These are phyloP conservation scores for Neurospora crassa DNA, from an alignment of 2,329 filamentous ascomycete species.

Conservation along the genomic window DNA sequence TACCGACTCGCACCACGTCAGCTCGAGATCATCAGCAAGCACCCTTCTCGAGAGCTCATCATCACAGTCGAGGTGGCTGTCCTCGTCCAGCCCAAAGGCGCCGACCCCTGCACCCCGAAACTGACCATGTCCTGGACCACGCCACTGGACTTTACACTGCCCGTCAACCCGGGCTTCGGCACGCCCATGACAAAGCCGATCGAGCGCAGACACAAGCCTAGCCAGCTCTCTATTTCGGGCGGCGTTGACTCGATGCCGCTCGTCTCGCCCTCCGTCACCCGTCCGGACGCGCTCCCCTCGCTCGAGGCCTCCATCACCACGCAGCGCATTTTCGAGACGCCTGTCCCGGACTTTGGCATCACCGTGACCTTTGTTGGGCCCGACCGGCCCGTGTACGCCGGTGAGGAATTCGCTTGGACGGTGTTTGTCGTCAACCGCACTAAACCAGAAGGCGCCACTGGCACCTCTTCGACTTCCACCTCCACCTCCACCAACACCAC, in stretches of 20 bases:
- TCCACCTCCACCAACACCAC: slow-evolving; percentile 22
- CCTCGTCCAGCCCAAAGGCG: slow-evolving; percentile 30
- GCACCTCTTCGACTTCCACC: background rate
- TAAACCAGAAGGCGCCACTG: slow-evolving; percentile 26
- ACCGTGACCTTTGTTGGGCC: slow-evolving; percentile 67
- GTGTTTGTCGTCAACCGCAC: slow-evolving; percentile 70
- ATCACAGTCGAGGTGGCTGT: slow-evolving; percentile 53
- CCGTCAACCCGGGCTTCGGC: slow-evolving; percentile 54
- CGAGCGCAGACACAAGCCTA: slow-evolving; percentile 51
- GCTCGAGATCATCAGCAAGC: slow-evolving; percentile 35
- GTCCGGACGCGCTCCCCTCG: slow-evolving; percentile 50
- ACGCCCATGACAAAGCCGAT: slow-evolving; percentile 43
- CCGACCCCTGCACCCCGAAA: slow-evolving; percentile 45
- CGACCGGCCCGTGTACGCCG: slow-evolving; percentile 43
- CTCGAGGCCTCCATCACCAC: slow-evolving; percentile 41
- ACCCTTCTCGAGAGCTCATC: slow-evolving; percentile 41
- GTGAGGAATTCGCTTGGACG: slow-evolving; percentile 61
- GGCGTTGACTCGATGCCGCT: slow-evolving; percentile 44
- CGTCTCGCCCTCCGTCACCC: slow-evolving; percentile 44
- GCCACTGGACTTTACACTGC: slow-evolving; percentile 57
- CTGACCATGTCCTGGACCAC: slow-evolving; percentile 61
- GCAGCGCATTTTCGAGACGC: slow-evolving; percentile 31
- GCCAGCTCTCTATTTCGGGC: slow-evolving; percentile 53
- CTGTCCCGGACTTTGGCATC: slow-evolving; percentile 55
- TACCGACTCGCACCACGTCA: slow-evolving; percentile 53